Conservation (phyloP, 179 eudicot species). For the Spergularia azorica region DNA sequence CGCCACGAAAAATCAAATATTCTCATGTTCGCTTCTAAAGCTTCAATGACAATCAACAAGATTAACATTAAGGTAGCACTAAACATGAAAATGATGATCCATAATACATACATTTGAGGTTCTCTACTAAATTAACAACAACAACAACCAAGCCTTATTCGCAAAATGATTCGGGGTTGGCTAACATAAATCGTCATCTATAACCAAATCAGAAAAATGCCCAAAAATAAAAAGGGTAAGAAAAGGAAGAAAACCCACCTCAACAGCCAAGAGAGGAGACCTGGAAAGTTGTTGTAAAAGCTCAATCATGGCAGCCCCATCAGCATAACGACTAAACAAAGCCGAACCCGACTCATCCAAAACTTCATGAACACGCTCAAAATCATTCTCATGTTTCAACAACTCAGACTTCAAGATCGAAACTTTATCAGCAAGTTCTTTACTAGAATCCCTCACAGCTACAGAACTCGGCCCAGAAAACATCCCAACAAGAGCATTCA, state of each 20-base stretch:
- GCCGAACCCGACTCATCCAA: conserved; percentile 49
- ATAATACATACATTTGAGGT: no score
- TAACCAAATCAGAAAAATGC: no score
- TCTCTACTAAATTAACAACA: no score
- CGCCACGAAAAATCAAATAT: no score
- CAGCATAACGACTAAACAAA: conserved; percentile 39
- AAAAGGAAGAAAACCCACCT: conserved; percentile 35
- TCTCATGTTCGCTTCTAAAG: not conserved
- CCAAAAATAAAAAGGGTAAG: not conserved
- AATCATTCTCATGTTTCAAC: conserved; percentile 18
- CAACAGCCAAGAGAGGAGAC: conserved; percentile 40
- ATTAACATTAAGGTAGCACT: no score
- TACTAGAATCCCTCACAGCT: not conserved
- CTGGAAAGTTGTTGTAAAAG: conserved; percentile 49
- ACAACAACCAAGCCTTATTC: not conserved
- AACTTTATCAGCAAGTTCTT: conserved; percentile 5
- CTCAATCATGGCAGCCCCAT: conserved; percentile 60
- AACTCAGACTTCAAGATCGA: conserved; percentile 31
- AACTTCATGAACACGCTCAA: conserved; percentile 14
- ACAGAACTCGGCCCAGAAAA: conserved; percentile 11
- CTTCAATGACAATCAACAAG: not conserved
- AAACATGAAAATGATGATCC: no score
- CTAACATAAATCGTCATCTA: no score
- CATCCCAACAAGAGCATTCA: conserved; percentile 11
- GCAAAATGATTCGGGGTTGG: no score